These are phyloP conservation scores for Hanseniaspora uvarum DNA, from an alignment of 1,139 yeast species.

Conservation along the genomic window DNA sequence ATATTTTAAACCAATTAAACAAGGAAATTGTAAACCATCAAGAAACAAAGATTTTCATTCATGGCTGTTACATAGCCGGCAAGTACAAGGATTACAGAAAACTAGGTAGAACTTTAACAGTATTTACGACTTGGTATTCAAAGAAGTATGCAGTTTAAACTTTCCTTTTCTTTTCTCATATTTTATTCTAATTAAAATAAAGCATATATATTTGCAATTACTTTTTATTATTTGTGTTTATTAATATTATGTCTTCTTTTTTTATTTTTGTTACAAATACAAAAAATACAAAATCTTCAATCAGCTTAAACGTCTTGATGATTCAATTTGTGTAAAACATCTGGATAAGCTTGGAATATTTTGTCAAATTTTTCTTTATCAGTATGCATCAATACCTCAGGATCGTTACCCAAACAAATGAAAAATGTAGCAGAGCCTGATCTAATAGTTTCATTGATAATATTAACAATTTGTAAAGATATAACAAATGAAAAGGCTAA, in stretches of 20 bases:
- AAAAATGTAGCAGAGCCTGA: constrained; percentile 81
- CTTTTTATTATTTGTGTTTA: neutral
- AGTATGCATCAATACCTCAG: constrained; percentile 68
- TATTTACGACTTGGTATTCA: constrained; percentile 9
- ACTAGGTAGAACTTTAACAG: constrained; percentile 5
- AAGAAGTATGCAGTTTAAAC: neutral
- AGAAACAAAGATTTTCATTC: constrained; percentile 10
- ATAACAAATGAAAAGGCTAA: constrained; percentile 70
- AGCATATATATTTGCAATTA: neutral
- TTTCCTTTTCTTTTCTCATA: neutral
- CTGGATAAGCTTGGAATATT: constrained; percentile 63
- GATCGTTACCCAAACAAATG: constrained; percentile 78
- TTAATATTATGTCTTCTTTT: neutral
- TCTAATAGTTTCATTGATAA: constrained; percentile 62
- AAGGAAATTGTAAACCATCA: constrained; percentile 2
- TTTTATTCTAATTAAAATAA: neutral
- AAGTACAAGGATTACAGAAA: constrained; percentile 16
- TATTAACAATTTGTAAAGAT: constrained; percentile 64
- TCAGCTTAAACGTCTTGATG: constrained; percentile 26
- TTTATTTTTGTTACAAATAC: neutral
- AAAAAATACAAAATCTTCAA: no score
- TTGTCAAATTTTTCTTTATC: constrained; percentile 69
- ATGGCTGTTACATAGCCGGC: constrained; percentile 16
- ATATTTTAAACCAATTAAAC: neutral
- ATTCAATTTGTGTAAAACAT: constrained; percentile 50